These are phyloP conservation scores for Yarrowia hollandica DNA, from an alignment of 805 yeast species.

Conservation along the genomic window DNA sequence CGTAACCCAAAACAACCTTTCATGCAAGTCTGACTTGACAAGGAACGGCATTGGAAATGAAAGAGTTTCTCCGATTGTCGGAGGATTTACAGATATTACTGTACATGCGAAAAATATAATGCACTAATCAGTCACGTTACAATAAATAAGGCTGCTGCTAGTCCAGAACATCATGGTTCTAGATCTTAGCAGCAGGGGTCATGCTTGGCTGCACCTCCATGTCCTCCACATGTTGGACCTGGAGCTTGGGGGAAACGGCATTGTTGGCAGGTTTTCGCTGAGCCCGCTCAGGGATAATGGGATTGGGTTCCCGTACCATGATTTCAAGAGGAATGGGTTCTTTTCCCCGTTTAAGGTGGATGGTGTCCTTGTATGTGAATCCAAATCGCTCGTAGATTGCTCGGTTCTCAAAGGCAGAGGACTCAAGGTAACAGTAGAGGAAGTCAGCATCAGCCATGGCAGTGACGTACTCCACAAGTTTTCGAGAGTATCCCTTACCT, in stretches of 20 bases:
- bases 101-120: no score
- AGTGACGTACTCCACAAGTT: conserved; percentile 52
- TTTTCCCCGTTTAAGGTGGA: conserved; percentile 30
- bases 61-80: no score
- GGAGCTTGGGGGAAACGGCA: conserved; percentile 15
- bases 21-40: no score
- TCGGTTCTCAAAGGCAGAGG: conserved; percentile 56
- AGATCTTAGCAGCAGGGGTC: conserved; percentile 19
- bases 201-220: conserved; percentile 3
- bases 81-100: no score
- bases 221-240: conserved; percentile 23
- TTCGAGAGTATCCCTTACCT: conserved; percentile 59
- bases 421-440: conserved; percentile 52
- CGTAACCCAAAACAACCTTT: no score
- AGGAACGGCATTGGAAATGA: no score
- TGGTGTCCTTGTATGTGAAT: conserved; percentile 38
- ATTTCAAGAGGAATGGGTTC: conserved; percentile 33
- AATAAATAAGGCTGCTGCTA: conserved; percentile 15
- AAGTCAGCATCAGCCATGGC: conserved; percentile 45
- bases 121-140: neutral
- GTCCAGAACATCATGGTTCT: neutral
- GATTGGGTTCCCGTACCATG: conserved; percentile 38
- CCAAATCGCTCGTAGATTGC: conserved; percentile 57
- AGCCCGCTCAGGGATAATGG: conserved; percentile 19
- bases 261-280: conserved; percentile 18